Conservation (phyloP, 768 basidiomycete species). For the Tylopilus plumbeoviolaceoides region DNA sequence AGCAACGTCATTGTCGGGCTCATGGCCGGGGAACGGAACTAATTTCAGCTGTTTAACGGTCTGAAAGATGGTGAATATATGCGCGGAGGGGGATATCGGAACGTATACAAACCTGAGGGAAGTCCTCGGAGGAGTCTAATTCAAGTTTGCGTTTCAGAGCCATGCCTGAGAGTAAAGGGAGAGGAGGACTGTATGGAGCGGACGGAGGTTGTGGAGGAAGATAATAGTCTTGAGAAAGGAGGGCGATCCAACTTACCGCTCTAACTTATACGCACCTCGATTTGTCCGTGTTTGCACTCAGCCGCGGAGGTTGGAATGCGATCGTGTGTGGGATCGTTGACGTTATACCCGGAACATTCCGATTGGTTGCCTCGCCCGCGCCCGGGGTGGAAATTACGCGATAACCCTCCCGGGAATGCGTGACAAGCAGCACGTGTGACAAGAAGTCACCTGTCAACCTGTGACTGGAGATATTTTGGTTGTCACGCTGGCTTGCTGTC, state of each 20-base stretch:
- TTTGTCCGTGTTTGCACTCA: slow-evolving; percentile 25
- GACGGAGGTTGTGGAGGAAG: slow-evolving; percentile 4
- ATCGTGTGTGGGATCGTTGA: slow-evolving; percentile 6
- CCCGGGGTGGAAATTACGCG: slow-evolving; percentile 9
- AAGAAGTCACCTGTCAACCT: slow-evolving; percentile 1
- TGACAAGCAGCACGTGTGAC: slow-evolving; percentile 18
- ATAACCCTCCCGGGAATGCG: neutral
- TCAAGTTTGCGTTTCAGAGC: slow-evolving; percentile 75
- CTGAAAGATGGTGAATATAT: slow-evolving; percentile 30
- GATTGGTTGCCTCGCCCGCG: slow-evolving; percentile 22
- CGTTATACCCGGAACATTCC: slow-evolving; percentile 20
- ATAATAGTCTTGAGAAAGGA: slow-evolving; percentile 26
- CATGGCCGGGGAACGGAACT: slow-evolving; percentile 67
- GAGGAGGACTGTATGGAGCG: slow-evolving; percentile 2
- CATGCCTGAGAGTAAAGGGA: slow-evolving; percentile 39
- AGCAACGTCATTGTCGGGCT: slow-evolving; percentile 58
- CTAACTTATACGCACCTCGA: slow-evolving; percentile 28
- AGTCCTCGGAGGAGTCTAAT: slow-evolving; percentile 50
- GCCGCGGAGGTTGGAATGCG: slow-evolving; percentile 21
- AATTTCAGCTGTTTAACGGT: slow-evolving; percentile 69
- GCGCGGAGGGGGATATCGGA: slow-evolving; percentile 13
- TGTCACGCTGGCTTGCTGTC: slow-evolving; percentile 18
- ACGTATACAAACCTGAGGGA: slow-evolving; percentile 40
- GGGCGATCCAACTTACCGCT: slow-evolving; percentile 17
- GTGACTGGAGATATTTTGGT: slow-evolving; percentile 10